Base-by-base conservation (phyloP, 176 grass and related monocot genomes). In the Bonia amplexicaulis region DNA sequence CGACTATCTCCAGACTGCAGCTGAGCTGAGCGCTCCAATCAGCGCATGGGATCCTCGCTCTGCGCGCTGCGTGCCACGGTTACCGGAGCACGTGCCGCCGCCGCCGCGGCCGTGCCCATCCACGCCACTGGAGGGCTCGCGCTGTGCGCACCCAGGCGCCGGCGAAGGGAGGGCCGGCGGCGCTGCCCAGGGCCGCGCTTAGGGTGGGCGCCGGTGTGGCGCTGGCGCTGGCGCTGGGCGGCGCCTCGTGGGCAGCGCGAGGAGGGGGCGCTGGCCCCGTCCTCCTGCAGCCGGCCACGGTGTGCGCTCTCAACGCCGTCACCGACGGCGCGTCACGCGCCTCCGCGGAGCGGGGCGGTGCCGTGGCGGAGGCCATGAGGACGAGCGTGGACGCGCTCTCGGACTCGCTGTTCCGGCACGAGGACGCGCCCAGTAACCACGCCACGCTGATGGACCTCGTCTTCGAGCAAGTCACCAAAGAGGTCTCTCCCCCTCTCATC, bases 391-490 rank as follows among this genome's bases (percentile, higher is more conserved):
- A 82, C 82, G 90, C 66, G 82, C 90, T 89, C 54, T 88, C 90
- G 4, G 86, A 92, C 71, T 88, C 86, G 49, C 40, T 89, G 90
- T 88, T 89, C 78, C 65, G 86, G 49, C 82, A 78, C 22, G 82
- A 88, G 27, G 90, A 88, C 66, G 22, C 78, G 78, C 41, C 78
- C 13, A 62, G 82, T 79, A 82, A 89, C 53, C 81, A 48, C 44
- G 80, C 76, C 85, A 87, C 89, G 61, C 81, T 91, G 23, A 84
- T 81, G 89, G 90, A 92, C 86, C 78, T 92, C 82, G 71, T 92
- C 69, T 92, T 88, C 23, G 90, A 92, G 90, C 86, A 92, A 67
- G 82, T 89, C 78, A 89, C 86, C 77, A 92, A 92, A 51, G 90
- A 86, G 90, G 90, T 91, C 15, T 63, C n/a, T 12, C 20, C 59